These are phyloP conservation scores for Picocystis sp. DNA, from an alignment of 163 green algal species.

Conservation along the genomic window DNA sequence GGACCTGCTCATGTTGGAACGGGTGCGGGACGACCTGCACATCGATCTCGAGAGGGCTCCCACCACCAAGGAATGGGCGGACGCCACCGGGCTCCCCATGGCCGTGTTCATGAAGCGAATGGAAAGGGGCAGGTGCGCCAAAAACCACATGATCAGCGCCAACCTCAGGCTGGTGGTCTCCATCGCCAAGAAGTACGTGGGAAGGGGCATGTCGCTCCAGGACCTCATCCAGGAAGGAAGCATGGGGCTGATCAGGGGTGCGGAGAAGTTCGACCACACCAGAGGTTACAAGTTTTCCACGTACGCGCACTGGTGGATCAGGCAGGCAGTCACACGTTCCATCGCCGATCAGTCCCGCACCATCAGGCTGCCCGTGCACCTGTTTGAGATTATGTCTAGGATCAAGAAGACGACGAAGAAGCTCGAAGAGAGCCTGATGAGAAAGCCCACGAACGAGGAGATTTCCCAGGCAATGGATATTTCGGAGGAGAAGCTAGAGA, in stretches of 20 bases:
- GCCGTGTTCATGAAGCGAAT: constrained; percentile 1
- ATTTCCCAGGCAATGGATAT: constrained; percentile 26
- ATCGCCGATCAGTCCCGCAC: constrained; percentile 41
- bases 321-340: constrained; percentile 55
- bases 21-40: constrained; percentile 11
- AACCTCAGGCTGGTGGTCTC: constrained; percentile 84
- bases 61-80: constrained; percentile 31
- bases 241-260: constrained; percentile 52
- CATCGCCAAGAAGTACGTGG: constrained; percentile 62
- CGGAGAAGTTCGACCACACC: constrained; percentile 79
- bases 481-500: constrained; percentile 12
- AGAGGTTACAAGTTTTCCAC: constrained; percentile 94
- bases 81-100: constrained; percentile 6
- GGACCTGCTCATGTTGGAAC: constrained; percentile 36
- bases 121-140: constrained; percentile 27
- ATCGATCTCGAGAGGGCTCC: constrained; percentile 24
- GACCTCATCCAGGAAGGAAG: constrained; percentile 75
- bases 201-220: constrained; percentile 29
- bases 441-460: constrained; percentile 27
- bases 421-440: constrained; percentile 18
- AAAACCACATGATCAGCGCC: constrained; percentile 54
- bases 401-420: constrained; percentile 23
- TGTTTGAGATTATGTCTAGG: constrained; percentile 52
- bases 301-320: constrained; percentile 97
- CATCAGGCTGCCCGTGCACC: constrained; percentile 59